Percentiles rank a stretch among this genome's conserved stretches.
These are phyloP conservation scores for Eucalyptus shirleyi DNA, from an alignment of 345 rosid genomes.

Conservation along the genomic window DNA sequence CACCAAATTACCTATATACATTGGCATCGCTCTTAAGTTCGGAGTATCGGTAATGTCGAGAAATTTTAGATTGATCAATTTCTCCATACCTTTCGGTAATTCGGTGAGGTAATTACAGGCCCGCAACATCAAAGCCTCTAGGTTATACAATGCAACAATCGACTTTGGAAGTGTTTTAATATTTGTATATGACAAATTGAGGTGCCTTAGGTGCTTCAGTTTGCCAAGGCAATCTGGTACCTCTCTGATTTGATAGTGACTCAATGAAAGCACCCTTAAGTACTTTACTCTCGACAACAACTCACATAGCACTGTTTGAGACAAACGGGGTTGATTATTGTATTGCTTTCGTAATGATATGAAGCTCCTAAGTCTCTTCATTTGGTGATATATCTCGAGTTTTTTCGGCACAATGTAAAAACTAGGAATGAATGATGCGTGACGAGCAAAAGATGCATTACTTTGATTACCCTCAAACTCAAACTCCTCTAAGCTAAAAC, in stretches of 20 bases:
- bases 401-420: fast-evolving
- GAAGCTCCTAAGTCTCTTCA: no score
- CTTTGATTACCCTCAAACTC: no score
- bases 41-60: not conserved
- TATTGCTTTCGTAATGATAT: no score
- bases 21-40: not conserved
- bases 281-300: not conserved
- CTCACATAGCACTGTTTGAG: not conserved
- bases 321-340: fast-evolving
- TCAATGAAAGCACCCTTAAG: not conserved
- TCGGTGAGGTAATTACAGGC: fast-evolving
- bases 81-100: not conserved
- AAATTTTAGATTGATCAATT: not conserved
- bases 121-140: not conserved
- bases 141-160: not conserved
- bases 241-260: fast-evolving
- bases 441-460: no score
- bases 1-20: not conserved
- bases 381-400: no score
- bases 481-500: no score
- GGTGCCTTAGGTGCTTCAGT: not conserved
- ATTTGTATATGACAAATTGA: not conserved
- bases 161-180: not conserved
- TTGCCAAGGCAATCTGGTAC: not conserved
- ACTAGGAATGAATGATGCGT: no score